A percentile compares a stretch with the other conserved stretches of the same genome.
phyloP scores from a whole-genome alignment of 164 flowering plant genomes.

The Tetracentron sinense region DNA sequence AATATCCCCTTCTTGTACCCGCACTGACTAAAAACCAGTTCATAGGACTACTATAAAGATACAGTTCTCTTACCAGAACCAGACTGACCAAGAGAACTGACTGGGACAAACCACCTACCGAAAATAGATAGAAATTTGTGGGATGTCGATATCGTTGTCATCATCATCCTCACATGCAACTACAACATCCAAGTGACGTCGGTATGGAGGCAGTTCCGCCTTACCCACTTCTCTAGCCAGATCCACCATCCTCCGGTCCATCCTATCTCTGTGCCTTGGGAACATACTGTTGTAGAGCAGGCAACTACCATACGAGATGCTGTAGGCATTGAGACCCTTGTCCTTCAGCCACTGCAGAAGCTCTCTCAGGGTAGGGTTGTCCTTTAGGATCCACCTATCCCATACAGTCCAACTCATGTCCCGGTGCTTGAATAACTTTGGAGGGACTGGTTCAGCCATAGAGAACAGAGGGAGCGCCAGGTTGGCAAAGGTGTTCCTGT shows the following conservation, averaged over 20 bases:
- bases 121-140: slow-evolving; percentile 70
- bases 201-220: slow-evolving; percentile 55
- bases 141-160: slow-evolving; percentile 77
- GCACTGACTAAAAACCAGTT: too few relatives aligned
- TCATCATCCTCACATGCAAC: slow-evolving; percentile 90
- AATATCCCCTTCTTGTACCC: too few relatives aligned
- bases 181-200: slow-evolving; percentile 66
- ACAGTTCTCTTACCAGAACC: background rate
- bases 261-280: slow-evolving; percentile 59
- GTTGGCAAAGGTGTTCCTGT: slow-evolving; percentile 82
- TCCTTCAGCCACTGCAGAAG: slow-evolving; percentile 67
- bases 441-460: slow-evolving; percentile 88
- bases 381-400: slow-evolving; percentile 76
- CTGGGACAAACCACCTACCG: slow-evolving; percentile 23
- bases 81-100: background rate
- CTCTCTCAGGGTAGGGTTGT: slow-evolving; percentile 61
- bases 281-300: slow-evolving; percentile 79
- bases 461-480: slow-evolving; percentile 80
- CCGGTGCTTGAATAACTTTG: slow-evolving; percentile 71
- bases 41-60: background rate
- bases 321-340: slow-evolving; percentile 77
- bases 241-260: slow-evolving; percentile 71
- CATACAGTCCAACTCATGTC: slow-evolving; percentile 88
- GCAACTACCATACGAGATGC: slow-evolving; percentile 80
- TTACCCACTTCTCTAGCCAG: slow-evolving; percentile 69